Evolutionary conservation across 306 rosid genomes (phyloP).

Genomic region (Fragaria vesca): DNA sequence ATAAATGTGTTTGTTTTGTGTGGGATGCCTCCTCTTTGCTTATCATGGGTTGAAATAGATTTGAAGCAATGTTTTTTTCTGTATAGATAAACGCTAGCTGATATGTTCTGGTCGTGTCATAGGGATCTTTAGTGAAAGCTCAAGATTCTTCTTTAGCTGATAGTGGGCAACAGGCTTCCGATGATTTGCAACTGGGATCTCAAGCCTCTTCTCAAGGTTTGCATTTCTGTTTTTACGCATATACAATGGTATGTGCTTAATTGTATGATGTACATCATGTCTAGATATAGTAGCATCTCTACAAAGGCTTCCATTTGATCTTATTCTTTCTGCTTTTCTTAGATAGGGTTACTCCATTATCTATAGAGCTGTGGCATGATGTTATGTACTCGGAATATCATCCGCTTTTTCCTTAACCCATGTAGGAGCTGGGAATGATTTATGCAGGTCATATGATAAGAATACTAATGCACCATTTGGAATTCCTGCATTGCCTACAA

Average conservation of each 20-base stretch:
- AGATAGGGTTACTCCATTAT: not conserved
- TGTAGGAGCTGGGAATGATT: conserved; percentile 60
- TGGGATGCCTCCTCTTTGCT: not conserved
- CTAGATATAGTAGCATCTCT: not conserved
- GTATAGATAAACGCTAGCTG: conserved; percentile 14
- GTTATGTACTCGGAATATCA: conserved; percentile 5
- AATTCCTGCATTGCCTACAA: conserved; percentile 39
- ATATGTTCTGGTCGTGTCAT: conserved; percentile 28
- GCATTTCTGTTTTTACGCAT: conserved; percentile 11
- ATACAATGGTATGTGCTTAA: not conserved
- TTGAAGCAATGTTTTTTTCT: conserved; percentile 20
- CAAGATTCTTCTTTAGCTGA: conserved; percentile 50
- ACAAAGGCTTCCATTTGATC: not conserved
- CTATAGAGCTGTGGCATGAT: conserved; percentile 7
- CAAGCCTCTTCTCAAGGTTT: conserved; percentile 64
- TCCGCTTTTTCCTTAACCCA: conserved; percentile 30
- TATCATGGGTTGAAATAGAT: conserved; percentile 8
- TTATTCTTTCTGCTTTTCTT: not conserved
- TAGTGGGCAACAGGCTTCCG: conserved; percentile 55
- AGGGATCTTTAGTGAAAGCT: conserved; percentile 57
- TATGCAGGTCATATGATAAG: conserved; percentile 55
- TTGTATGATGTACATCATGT: not conserved
- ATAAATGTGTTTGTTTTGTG: not conserved
- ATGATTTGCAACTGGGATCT: conserved; percentile 46
- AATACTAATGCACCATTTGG: conserved; percentile 45